phyloP scores from a whole-genome alignment of 1,139 yeast species.

The Suhomyces chickasaworum region DNA sequence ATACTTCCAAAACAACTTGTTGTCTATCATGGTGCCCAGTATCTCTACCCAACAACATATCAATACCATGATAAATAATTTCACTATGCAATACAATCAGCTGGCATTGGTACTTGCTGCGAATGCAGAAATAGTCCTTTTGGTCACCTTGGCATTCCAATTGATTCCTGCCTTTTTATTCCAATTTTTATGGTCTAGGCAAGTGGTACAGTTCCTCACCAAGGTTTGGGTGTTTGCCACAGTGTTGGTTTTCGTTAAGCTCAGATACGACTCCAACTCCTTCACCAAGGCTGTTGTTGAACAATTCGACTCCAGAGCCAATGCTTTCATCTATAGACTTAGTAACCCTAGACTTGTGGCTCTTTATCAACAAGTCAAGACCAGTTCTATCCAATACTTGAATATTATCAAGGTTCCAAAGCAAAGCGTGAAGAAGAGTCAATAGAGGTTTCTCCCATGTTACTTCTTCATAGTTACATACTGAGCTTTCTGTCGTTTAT shows the following conservation, averaged over 20 bases:
- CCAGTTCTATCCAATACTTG: conserved; percentile 11
- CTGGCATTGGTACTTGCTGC: conserved; percentile 51
- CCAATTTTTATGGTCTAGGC: conserved; percentile 18
- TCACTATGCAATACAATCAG: conserved; percentile 46
- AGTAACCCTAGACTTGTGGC: conserved; percentile 15
- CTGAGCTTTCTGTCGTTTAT: neutral
- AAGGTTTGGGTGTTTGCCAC: conserved; percentile 27
- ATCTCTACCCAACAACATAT: conserved; percentile 18
- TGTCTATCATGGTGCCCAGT: conserved; percentile 16
- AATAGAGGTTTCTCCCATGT: neutral
- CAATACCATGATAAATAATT: conserved; percentile 30
- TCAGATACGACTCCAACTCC: conserved; percentile 46
- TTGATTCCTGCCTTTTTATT: conserved; percentile 25
- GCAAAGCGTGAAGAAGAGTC: conserved; percentile 12
- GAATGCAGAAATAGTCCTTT: conserved; percentile 43
- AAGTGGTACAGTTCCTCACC: conserved; percentile 21
- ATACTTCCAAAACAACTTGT: conserved; percentile 42
- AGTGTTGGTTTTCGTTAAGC: conserved; percentile 45
- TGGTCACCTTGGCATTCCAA: conserved; percentile 26
- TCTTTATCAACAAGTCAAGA: conserved; percentile 14
- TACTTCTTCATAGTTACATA: neutral
- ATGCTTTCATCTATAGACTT: conserved; percentile 27
- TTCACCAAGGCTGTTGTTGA: conserved; percentile 44
- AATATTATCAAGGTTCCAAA: conserved; percentile 14
- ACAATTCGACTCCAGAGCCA: conserved; percentile 40